Conservation (phyloP, 2,329 filamentous ascomycete genomes). For the Cladosporium velox region DNA sequence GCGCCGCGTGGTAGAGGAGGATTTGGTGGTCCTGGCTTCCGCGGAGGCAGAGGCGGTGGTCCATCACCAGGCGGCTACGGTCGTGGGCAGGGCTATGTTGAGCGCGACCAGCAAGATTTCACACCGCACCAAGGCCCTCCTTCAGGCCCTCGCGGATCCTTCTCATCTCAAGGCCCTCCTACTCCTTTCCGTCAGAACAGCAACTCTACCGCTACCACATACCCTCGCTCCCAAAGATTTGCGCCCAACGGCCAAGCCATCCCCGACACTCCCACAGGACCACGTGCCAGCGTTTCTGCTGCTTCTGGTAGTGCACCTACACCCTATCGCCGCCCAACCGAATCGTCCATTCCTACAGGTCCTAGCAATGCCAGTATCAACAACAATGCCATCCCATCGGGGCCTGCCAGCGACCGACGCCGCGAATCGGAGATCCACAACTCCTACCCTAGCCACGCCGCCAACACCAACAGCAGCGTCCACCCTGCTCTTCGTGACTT, state of each 20-base stretch:
- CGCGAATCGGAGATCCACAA: conserved; percentile 16
- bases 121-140: conserved; percentile 30
- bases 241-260: conserved; percentile 34
- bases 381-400: conserved; percentile 15
- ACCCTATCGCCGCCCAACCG: conserved; percentile 29
- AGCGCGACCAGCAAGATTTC: conserved; percentile 19
- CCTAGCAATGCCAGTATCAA: conserved; percentile 7
- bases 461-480: conserved; percentile 12
- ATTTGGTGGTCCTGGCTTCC: conserved; percentile 37
- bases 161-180: conserved; percentile 30
- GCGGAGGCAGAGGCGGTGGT: conserved; percentile 34
- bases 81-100: conserved; percentile 22
- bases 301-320: conserved; percentile 29
- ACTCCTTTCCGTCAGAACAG: conserved; percentile 44
- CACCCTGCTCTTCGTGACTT: conserved; percentile 45
- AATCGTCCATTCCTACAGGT: conserved; percentile 20
- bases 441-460: not conserved
- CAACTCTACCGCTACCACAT: conserved; percentile 48
- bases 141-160: conserved; percentile 37
- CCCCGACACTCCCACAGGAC: conserved; percentile 27
- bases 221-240: conserved; percentile 51
- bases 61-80: conserved; percentile 19
- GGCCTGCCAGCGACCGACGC: conserved; percentile 22
- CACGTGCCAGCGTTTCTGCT: conserved; percentile 23
- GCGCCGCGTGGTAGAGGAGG: conserved; percentile 31